A percentile compares a stretch with the other conserved stretches of the same genome.
Conservation (phyloP, 129 eudicot species). For the Flaveria ramosissima region DNA sequence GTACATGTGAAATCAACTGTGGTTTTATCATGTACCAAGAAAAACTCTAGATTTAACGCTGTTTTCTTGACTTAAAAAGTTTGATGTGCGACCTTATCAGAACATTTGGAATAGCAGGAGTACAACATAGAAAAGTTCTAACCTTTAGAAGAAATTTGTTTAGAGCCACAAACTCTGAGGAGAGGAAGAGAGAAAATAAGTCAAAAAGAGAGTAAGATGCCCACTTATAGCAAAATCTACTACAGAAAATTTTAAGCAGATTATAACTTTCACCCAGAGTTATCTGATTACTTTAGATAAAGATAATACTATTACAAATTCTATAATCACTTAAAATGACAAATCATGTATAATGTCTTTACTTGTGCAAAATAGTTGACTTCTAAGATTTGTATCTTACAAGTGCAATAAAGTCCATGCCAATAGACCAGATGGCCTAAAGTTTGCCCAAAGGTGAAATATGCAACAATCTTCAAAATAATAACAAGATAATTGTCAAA, state of each 20-base stretch:
- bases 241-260: not conserved
- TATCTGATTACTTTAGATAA: not conserved
- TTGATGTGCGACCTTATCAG: not conserved
- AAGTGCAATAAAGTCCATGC: not conserved
- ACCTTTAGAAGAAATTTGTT: slow-evolving; percentile 89
- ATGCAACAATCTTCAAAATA: slow-evolving; percentile 1
- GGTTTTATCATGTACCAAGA: not conserved
- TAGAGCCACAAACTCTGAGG: slow-evolving; percentile 85
- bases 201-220: slow-evolving; percentile 30
- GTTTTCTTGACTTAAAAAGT: not conserved
- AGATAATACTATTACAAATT: not conserved
- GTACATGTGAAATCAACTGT: not conserved
- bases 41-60: not conserved
- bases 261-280: slow-evolving; percentile 1
- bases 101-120: not conserved
- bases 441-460: not conserved
- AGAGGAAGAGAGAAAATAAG: slow-evolving; percentile 23
- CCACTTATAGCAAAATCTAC: slow-evolving; percentile 12
- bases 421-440: not conserved
- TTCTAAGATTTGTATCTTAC: not conserved
- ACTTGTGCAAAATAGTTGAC: slow-evolving; percentile 11
- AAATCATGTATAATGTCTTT: not conserved
- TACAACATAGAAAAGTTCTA: slow-evolving; percentile 42
- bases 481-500: not conserved
- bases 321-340: slow-evolving; percentile 2